Conservation (phyloP, 306 rosid genomes). For the Sechiopsis laciniata region DNA sequence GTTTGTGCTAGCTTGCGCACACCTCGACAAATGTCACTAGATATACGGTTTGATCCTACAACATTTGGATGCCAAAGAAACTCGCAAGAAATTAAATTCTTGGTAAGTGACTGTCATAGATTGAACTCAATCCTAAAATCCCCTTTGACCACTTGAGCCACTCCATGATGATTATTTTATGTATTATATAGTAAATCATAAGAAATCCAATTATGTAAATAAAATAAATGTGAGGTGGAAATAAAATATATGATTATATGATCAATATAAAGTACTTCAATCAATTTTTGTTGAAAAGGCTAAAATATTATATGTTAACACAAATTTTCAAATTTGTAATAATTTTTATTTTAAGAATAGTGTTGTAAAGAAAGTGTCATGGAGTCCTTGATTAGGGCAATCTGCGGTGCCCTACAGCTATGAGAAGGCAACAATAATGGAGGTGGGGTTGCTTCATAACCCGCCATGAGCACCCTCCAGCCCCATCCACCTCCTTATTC, state of each 20-base stretch:
- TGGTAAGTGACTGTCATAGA: no score
- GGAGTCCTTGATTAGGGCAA: background rate
- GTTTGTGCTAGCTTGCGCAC: no score
- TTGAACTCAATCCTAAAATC: no score
- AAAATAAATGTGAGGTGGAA: background rate
- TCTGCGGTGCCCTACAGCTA: slow-evolving; percentile 14
- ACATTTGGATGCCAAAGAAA: no score
- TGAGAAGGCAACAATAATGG: background rate
- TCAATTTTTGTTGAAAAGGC: background rate
- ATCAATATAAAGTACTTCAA: background rate
- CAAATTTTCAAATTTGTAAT: background rate
- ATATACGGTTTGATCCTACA: no score
- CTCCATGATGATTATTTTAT: no score
- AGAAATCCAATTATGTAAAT: background rate
- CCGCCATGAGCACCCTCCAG: background rate
- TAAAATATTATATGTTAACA: background rate
- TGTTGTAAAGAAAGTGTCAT: background rate
- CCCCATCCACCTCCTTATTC: slow-evolving; percentile 14
- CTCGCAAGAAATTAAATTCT: no score
- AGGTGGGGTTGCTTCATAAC: slow-evolving; percentile 12
- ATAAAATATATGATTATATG: background rate
- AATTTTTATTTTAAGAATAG: background rate
- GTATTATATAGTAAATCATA: background rate
- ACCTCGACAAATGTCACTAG: no score
- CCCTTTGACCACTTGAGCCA: no score